Evolutionary conservation across 208 protist species (phyloP), one percentile per base, ranked within the genome.

Genomic region (Wallacemonas rigidus): DNA sequence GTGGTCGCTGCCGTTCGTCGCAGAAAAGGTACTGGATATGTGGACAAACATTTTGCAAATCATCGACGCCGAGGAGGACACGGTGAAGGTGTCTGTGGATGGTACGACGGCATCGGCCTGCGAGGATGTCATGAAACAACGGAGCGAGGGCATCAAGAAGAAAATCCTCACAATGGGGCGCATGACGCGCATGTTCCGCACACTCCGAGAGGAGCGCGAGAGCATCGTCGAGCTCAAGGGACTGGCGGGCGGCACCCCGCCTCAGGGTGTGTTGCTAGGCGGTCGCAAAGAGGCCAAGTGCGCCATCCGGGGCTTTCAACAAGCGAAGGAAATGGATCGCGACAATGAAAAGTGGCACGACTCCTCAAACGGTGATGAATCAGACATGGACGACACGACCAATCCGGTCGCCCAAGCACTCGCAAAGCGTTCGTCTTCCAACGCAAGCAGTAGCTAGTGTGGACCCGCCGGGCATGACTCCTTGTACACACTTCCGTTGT

Each of bases 1-100:
- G 9, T 99, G 95, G 97, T 99, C 97, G 3, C 81, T 99, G 44
- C 98, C 98, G 2, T 99, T 99, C 76, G 97, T 99, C 0, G 96
- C 89, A 2, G 97, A 99, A 74, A 99, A 99, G 76, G 74, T 97
- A 11, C 82, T 86, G 11, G 95, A 98, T 65, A 95, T 98, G 58
- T 83, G 95, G 55, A 79, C 91, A 2, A 88, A 85, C 45, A 78
- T 98, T 1, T 74, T 96, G 50, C 88, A 96, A 51, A 69, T 93
- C 1, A 83, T 90, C 36, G 86, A 92, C 54, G 85, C 84, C 8
- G 82, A 87, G 15, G 88, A 92, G 43, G 83, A 84, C 51, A 67
- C 36, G 38, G 47, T 68, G 65, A 60, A 48, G 48, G 63, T 65
- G 57, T 57, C 57, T 14, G 47, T 57, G 26, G 68, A 43, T 9